Evolutionary conservation across 306 rosid species (phyloP).

Genomic region (Citrullus mucosospermus): DNA sequence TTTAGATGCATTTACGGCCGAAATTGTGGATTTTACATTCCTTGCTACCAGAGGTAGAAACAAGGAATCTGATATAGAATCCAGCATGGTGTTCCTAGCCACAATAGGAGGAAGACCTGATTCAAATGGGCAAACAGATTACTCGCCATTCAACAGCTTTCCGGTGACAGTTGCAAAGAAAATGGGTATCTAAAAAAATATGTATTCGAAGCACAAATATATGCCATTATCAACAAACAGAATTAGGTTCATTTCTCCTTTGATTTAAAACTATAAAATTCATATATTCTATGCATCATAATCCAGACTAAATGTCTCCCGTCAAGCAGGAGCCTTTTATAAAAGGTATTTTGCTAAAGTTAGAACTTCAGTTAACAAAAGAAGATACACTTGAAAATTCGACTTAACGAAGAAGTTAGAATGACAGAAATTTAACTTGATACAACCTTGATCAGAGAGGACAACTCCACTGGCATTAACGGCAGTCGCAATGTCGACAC

Average conservation of each 20-base stretch:
- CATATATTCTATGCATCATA: background rate
- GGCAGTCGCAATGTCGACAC: constrained; percentile 87
- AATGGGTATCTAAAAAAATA: background rate
- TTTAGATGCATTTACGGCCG: constrained; percentile 63
- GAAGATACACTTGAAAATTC: background rate
- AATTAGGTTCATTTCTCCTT: background rate
- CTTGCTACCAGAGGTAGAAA: constrained; percentile 89
- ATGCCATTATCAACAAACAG: background rate
- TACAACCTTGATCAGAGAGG: constrained; percentile 80
- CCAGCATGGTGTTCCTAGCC: constrained; percentile 73
- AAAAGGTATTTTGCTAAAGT: background rate
- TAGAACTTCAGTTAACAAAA: background rate
- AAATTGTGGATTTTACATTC: constrained; percentile 41
- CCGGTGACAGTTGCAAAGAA: background rate
- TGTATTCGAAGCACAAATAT: background rate
- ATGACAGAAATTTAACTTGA: background rate
- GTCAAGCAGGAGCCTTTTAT: background rate
- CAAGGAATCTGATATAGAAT: constrained; percentile 56
- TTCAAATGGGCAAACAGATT: constrained; percentile 6
- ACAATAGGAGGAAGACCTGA: constrained; percentile 90
- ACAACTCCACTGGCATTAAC: constrained; percentile 66
- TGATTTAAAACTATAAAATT: background rate
- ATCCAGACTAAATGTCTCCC: background rate
- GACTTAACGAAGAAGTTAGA: background rate
- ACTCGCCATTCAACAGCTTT: background rate